A percentile compares a stretch with the other conserved stretches of the same genome.
These are phyloP conservation scores for Podaxis sp. DNA, from an alignment of 768 basidiomycete genomes.

Conservation along the genomic window DNA sequence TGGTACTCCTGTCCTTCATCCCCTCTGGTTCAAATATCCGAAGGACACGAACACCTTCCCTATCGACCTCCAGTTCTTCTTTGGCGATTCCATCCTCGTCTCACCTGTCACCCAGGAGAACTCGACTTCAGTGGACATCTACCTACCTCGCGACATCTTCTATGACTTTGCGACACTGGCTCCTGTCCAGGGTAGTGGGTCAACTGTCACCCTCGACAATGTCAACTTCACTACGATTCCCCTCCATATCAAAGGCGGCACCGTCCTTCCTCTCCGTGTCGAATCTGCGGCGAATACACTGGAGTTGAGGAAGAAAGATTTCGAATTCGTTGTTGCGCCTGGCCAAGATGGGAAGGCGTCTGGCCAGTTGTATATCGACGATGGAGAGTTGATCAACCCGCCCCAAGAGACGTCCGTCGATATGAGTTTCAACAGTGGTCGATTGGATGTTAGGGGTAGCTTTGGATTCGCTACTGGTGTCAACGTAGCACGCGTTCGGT, in stretches of 20 bases:
- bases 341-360: constrained; percentile 43
- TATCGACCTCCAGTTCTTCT: constrained; percentile 69
- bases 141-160: constrained; percentile 61
- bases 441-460: constrained; percentile 29
- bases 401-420: constrained; percentile 26
- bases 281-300: constrained; percentile 58
- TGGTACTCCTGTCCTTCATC: constrained; percentile 63
- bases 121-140: constrained; percentile 52
- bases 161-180: constrained; percentile 56
- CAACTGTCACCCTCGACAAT: constrained; percentile 37
- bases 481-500: constrained; percentile 29
- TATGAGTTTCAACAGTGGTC: constrained; percentile 26
- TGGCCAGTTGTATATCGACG: constrained; percentile 59
- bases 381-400: constrained; percentile 48
- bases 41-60: constrained; percentile 52
- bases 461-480: constrained; percentile 36
- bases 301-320: constrained; percentile 47
- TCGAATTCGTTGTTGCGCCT: constrained; percentile 62
- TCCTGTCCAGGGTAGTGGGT: constrained; percentile 44
- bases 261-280: constrained; percentile 52
- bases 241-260: constrained; percentile 56
- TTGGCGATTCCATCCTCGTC: constrained; percentile 60
- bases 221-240: constrained; percentile 57
- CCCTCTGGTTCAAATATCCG: constrained; percentile 66
- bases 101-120: constrained; percentile 64